phyloP scores from a whole-genome alignment of 1,284 basidiomycete genomes.

The Exobasidium cylindrosporum region DNA sequence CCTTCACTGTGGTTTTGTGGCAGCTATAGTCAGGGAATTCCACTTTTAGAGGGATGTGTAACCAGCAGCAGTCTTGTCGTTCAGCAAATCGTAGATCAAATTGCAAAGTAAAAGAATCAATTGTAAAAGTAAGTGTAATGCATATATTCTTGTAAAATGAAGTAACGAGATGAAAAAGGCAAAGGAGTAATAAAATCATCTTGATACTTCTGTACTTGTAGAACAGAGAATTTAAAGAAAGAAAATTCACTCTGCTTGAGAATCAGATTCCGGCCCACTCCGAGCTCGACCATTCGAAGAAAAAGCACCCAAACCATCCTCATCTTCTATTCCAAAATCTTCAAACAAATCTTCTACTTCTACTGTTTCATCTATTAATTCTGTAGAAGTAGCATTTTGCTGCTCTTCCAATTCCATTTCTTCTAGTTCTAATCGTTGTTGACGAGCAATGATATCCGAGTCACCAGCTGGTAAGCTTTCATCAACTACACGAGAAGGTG shows the following conservation, averaged over 20 bases:
- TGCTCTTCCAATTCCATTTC: neutral
- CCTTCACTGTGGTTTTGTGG: constrained; percentile 26
- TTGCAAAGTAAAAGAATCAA: neutral
- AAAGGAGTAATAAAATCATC: neutral
- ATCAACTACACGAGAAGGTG: constrained; percentile 15
- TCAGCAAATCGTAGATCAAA: constrained; percentile 10
- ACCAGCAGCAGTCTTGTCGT: constrained; percentile 24
- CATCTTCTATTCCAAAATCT: no score
- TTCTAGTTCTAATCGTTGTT: constrained; percentile 3
- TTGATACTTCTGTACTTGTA: no score
- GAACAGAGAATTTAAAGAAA: neutral
- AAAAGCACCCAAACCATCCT: neutral
- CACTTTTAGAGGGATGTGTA: constrained; percentile 33
- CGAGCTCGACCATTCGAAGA: neutral
- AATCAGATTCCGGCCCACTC: neutral
- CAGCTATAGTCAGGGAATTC: constrained; percentile 34
- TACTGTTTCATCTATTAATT: neutral
- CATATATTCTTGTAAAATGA: neutral
- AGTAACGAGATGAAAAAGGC: neutral
- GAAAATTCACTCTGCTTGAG: neutral
- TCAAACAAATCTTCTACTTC: neutral
- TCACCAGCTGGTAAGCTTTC: constrained; percentile 7
- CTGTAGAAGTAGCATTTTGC: neutral
- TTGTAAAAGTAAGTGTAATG: neutral
- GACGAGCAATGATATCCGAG: neutral